Base-by-base conservation (phyloP, 768 basidiomycete genomes). In the Lepiota brunneoincarnata region DNA sequence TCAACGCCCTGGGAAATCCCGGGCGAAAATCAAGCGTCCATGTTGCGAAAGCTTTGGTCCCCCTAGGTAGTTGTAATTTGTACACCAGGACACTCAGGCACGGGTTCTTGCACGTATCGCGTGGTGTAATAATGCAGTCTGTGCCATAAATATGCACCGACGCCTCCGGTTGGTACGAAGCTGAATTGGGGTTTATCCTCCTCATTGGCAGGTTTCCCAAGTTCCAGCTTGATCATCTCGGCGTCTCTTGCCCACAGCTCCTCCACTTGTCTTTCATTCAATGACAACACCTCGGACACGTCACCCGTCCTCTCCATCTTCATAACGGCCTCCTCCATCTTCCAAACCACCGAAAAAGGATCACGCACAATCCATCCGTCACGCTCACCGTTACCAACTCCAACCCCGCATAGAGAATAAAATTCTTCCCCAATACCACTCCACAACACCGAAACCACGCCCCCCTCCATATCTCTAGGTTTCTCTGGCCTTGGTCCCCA, bases 361-460 rank as follows among this genome's bases (percentile, higher is more conserved):
- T 65, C 64, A n/a, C 59, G 55, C 9, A 67, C 65, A 15, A 63
- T 63, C 79, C 81, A 83, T 11, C 81, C 80, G 39, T 62, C 56
- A 14, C 60, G 57, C 31, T 31, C 31, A 9, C 7, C 7, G 1
- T 39, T 23, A 6, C 46, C 58, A 12, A 61, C 58, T 2, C 56
- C 23, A 2, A 54, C 35, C 2, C 67, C 64, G 54, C 61, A 59
- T 10, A 37, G 20, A 9, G n/a, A 34, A 45, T 68, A 68, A 44
- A 70, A 65, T 12, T 58, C 23, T 7, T 41, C 10, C 10, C 65
- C 62, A 26, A 67, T 39, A 44, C 67, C 66, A 49, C 65, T 70
- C 21, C 61, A 69, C 3, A 69, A 56, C 21, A 62, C 61, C 2
- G 64, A 66, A 39, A 65, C 66, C 3, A 38, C 40, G 1, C 60